Conservation (phyloP, 805 yeast genomes). For the Metschnikowia reukaufii region DNA sequence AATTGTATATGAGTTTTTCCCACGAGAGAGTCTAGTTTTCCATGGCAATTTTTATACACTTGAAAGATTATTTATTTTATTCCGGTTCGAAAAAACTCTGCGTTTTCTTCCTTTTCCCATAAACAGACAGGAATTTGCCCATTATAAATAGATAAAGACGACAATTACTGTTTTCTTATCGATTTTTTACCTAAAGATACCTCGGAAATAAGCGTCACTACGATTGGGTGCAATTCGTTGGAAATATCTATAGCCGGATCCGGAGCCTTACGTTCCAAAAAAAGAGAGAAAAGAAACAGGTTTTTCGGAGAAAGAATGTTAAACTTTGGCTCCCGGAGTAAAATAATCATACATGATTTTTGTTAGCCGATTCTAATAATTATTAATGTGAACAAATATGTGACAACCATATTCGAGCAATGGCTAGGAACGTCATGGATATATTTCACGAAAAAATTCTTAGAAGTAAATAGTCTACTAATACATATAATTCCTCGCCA, state of each 20-base stretch:
- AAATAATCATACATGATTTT: too few relatives aligned
- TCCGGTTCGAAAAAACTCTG: slow-evolving; percentile 43
- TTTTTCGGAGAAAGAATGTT: slow-evolving; percentile 60
- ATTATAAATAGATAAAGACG: slow-evolving; percentile 45
- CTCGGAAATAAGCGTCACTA: slow-evolving; percentile 74
- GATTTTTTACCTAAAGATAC: slow-evolving; percentile 53
- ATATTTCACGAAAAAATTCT: too few relatives aligned
- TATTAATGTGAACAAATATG: too few relatives aligned
- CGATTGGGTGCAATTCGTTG: slow-evolving; percentile 62
- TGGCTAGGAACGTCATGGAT: too few relatives aligned
- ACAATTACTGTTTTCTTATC: slow-evolving; percentile 78
- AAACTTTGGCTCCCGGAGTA: slow-evolving; percentile 61
- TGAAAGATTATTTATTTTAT: too few relatives aligned
- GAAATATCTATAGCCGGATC: slow-evolving; percentile 35
- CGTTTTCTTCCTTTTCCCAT: slow-evolving; percentile 57
- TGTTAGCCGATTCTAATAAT: too few relatives aligned
- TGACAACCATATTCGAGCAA: too few relatives aligned
- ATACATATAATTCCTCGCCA: too few relatives aligned
- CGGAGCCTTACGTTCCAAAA: slow-evolving; percentile 49
- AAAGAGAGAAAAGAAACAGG: slow-evolving; percentile 62
- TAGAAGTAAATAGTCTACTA: too few relatives aligned
- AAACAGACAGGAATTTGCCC: slow-evolving; percentile 57
- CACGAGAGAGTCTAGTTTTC: too few relatives aligned
- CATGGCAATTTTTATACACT: too few relatives aligned
- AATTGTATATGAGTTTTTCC: too few relatives aligned